Base-by-base conservation (phyloP, 352 stramenopile species). In the Globisporangium nunn region DNA sequence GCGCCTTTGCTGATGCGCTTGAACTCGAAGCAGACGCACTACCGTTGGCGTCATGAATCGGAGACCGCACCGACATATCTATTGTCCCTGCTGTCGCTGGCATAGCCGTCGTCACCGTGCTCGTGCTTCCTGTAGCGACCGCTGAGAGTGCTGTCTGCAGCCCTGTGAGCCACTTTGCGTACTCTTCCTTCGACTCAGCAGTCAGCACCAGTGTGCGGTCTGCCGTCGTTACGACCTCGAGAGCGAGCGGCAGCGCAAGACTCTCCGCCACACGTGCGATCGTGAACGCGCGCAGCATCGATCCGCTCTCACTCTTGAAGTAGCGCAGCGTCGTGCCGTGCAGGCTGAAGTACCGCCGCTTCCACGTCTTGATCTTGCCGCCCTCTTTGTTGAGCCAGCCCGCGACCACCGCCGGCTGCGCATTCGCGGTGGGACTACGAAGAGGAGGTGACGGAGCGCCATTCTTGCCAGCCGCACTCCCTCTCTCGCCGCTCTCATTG, bases 381-480 rank as follows among this genome's bases (percentile, higher is more conserved):
- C 79, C 78, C 70, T 91, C 67, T 58, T 91, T 89, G 44, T 69
- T 70, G 7, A 93, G 62, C 84, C 84, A 93, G 0, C 84, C 83
- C 2, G 70, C 69, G 64, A 78, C 87, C 1, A 55, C 29, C 3
- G 50, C 14, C 17, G 39, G 40, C 17, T 33, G 41, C n/a, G 33
- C 35, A 14, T 4, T 46, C 23, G 43, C 41, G 5, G 23, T 23
- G 23, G 39, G n/a, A 2, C 23, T 59, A 12, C 17, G 44, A 12
- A 10, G 44, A 10, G 31, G 49, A n/a, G 45, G 17, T 33, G 48
- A 43, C 17, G 28, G 18, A 11, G 15, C 6, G 1, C 6, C 23
- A 33, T 60, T 17, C 54, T 35, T 14, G 35, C 14, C 17, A 5
- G 37, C 52, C 31, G 56, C 40, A 0, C 18, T 58, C 28, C 17